Evolutionary conservation across 371 early-diverging fungal genomes (phyloP), one percentile per base, ranked within the genome.

Genomic region (Circinella minor): DNA sequence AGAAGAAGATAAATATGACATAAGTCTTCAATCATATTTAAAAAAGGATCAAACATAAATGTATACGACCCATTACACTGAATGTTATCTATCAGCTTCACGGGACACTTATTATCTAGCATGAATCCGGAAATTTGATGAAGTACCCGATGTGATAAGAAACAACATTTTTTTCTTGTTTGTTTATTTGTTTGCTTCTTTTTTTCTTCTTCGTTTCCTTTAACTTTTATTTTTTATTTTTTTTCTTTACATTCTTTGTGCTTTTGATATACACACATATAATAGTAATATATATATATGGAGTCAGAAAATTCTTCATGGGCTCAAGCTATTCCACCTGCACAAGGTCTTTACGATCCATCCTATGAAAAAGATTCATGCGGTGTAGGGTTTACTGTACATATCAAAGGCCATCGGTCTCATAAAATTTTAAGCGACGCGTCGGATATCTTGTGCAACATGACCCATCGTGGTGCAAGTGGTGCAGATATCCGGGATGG

Each of bases 381-480:
- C 80, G 98, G 98, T 83, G 98, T 98, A 65, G 98, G 98, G 1
- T 98, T 98, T 76, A 92, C 96, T 71, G 93, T 94, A 62, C 92
- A 94, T 80, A 94, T 98, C 82, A 93, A 95, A 75, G 94, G 93
- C 66, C 74, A 80, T 9, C 77, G 90, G 48, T 91, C 93, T 18
- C 95, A 98, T 89, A 87, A 90, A 76, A 92, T 98, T 64, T 86
- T 98, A 49, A 89, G 86, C 64, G 94, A 98, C 81, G 97, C 97
- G 13, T 86, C 88, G 69, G 79, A 83, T 75, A 87, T 98, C 71
- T 91, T 98, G 36, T 96, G 96, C 86, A 97, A 96, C 84, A 96
- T 97, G 97, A 94, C 94, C 61, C 98, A 98, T 82, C 91, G 98
- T 73, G 98, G 98, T 76, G 93, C 95, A 47, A 92, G 91, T 43